Conservation (phyloP, 1,284 basidiomycete species). For the Dichomitus squalens region DNA sequence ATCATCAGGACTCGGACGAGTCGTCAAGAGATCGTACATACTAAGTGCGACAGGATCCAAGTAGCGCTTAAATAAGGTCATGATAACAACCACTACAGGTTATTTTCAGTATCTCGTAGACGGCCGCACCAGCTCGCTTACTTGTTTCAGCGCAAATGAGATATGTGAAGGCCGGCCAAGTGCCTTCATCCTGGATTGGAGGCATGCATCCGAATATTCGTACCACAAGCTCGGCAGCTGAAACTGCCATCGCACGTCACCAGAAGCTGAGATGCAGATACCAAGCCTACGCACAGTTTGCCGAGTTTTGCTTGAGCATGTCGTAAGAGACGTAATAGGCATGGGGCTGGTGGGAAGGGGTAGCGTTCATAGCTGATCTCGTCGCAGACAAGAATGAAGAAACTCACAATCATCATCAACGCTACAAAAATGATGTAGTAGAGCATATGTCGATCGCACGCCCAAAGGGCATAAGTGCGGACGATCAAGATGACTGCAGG, state of each 20-base stretch:
- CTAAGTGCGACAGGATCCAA: not conserved
- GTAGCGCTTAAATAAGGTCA: not conserved
- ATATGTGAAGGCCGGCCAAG: not conserved
- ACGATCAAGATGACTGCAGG: not conserved
- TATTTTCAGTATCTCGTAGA: not conserved
- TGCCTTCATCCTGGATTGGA: not conserved
- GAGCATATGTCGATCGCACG: not conserved
- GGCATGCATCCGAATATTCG: not conserved
- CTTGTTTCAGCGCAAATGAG: not conserved
- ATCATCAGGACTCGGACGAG: not conserved
- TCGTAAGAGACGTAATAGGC: not conserved
- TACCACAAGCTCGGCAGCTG: not conserved
- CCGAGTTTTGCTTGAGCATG: not conserved
- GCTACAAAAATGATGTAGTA: not conserved
- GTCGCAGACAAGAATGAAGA: not conserved
- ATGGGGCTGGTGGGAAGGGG: not conserved
- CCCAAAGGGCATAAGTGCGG: not conserved
- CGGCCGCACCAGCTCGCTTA: not conserved
- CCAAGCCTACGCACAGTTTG: not conserved
- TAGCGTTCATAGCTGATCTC: not conserved
- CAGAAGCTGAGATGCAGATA: not conserved
- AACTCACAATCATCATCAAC: not conserved
- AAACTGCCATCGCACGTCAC: not conserved
- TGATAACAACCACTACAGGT: not conserved
- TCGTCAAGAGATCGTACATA: not conserved